A percentile compares a stretch with the other conserved stretches of the same genome.
phyloP scores from a whole-genome alignment of 345 rosid species.

The Eucalyptus shirleyi region DNA sequence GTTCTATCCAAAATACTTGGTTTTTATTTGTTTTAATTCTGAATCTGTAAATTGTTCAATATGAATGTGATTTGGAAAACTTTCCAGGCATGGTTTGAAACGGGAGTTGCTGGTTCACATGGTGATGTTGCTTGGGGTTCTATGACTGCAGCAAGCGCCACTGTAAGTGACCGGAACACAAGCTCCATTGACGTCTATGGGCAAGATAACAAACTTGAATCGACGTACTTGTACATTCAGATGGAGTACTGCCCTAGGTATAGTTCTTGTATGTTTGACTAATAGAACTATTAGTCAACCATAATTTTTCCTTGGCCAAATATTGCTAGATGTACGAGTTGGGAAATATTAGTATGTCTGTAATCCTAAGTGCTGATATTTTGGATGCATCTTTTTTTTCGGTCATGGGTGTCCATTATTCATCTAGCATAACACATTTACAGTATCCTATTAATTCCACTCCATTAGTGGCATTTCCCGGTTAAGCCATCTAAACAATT shows the following conservation, averaged over 20 bases:
- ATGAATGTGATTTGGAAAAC: background rate
- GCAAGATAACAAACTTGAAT: slow-evolving; percentile 60
- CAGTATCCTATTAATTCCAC: background rate
- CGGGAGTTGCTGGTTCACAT: slow-evolving; percentile 60
- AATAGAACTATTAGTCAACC: background rate
- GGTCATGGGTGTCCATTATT: background rate
- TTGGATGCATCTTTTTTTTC: background rate
- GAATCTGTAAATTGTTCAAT: background rate
- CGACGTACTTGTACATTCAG: slow-evolving; percentile 85
- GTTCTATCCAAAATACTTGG: background rate
- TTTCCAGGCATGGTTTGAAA: slow-evolving; percentile 93
- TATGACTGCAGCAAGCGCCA: slow-evolving; percentile 59
- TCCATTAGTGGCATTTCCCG: background rate
- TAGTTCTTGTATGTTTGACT: background rate
- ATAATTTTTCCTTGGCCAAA: background rate
- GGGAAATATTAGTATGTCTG: background rate
- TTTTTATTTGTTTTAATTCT: background rate
- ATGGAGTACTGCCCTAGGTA: slow-evolving; percentile 99
- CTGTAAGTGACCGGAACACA: slow-evolving; percentile 41
- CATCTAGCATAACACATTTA: background rate
- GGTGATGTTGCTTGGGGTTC: slow-evolving; percentile 67
- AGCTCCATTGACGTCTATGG: slow-evolving; percentile 40
- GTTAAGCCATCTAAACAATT: background rate
- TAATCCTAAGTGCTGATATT: background rate
- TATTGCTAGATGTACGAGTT: background rate